These are phyloP conservation scores for Cryptosporidium ryanae DNA, from an alignment of 169 alveolate species.

Conservation along the genomic window DNA sequence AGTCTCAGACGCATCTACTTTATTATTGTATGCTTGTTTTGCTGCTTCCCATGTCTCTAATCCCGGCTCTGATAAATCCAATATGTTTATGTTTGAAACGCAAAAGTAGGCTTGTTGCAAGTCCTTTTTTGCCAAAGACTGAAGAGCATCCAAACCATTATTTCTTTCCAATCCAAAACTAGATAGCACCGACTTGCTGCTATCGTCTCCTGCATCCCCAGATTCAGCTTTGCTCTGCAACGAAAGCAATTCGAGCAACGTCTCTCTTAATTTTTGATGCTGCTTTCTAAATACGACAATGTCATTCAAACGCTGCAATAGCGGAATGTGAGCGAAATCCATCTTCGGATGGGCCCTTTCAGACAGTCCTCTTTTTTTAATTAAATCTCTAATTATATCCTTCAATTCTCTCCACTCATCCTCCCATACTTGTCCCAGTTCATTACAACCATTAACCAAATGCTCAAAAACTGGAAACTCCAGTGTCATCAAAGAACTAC, in stretches of 20 bases:
- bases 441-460: slow-evolving; percentile 85
- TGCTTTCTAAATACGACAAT: slow-evolving; percentile 91
- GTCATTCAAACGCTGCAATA: slow-evolving; percentile 90
- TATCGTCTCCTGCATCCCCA: slow-evolving; percentile 5
- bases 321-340: slow-evolving; percentile 87
- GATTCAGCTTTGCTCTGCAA: slow-evolving; percentile 3
- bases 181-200: slow-evolving; percentile 19
- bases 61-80: slow-evolving; percentile 81
- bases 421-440: slow-evolving; percentile 92
- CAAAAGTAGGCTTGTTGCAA: slow-evolving; percentile 67
- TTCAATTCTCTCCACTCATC: slow-evolving; percentile 90
- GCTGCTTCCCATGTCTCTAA: slow-evolving; percentile 87
- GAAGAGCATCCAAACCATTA: slow-evolving; percentile 55
- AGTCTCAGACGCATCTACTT: slow-evolving; percentile 94
- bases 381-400: slow-evolving; percentile 86
- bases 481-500: slow-evolving; percentile 83
- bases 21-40: slow-evolving; percentile 88
- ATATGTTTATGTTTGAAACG: slow-evolving; percentile 78
- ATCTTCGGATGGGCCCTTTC: slow-evolving; percentile 88
- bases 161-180: slow-evolving; percentile 45
- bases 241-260: slow-evolving; percentile 77
- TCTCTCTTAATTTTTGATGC: slow-evolving; percentile 92
- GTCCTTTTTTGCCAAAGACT: slow-evolving; percentile 67
- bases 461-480: slow-evolving; percentile 88
- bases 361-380: slow-evolving; percentile 87